Percentiles rank a stretch among this genome's conserved stretches.
Conservation (phyloP, 176 grass and related monocot species). For the Rhynchospora tenuis region DNA sequence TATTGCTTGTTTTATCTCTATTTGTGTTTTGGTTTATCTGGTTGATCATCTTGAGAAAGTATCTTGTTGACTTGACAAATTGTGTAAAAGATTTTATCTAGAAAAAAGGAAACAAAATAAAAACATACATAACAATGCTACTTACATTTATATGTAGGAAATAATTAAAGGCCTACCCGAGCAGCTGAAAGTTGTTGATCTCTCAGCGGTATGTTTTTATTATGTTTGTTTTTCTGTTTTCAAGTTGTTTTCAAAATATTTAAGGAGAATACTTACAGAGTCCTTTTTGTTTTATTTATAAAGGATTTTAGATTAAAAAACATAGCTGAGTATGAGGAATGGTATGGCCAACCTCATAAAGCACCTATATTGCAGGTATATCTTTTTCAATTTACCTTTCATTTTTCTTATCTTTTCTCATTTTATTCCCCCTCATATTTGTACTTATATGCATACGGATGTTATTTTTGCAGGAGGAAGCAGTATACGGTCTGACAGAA, state of each 20-base stretch:
- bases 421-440: slow-evolving; percentile 14
- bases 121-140: not conserved
- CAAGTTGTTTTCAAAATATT: slow-evolving; percentile 1
- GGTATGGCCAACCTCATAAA: slow-evolving; percentile 89
- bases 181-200: slow-evolving; percentile 89
- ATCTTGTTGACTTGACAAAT: not conserved
- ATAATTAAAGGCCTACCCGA: slow-evolving; percentile 80
- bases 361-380: slow-evolving; percentile 85
- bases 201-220: slow-evolving; percentile 68
- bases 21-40: not conserved
- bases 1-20: slow-evolving; percentile 13
- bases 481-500: slow-evolving; percentile 93
- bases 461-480: slow-evolving; percentile 57
- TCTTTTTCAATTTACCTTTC: slow-evolving; percentile 2
- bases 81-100: not conserved
- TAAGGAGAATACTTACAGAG: not conserved
- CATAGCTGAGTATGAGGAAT: slow-evolving; percentile 79
- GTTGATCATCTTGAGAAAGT: not conserved
- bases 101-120: not conserved
- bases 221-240: not conserved
- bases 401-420: not conserved
- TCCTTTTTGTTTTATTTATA: slow-evolving; percentile 12
- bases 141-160: slow-evolving; percentile 51
- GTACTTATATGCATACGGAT: slow-evolving; percentile 15
- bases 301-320: slow-evolving; percentile 82